These are phyloP conservation scores for Telfairia occidentalis DNA, from an alignment of 331 rosid species.

Conservation along the genomic window DNA sequence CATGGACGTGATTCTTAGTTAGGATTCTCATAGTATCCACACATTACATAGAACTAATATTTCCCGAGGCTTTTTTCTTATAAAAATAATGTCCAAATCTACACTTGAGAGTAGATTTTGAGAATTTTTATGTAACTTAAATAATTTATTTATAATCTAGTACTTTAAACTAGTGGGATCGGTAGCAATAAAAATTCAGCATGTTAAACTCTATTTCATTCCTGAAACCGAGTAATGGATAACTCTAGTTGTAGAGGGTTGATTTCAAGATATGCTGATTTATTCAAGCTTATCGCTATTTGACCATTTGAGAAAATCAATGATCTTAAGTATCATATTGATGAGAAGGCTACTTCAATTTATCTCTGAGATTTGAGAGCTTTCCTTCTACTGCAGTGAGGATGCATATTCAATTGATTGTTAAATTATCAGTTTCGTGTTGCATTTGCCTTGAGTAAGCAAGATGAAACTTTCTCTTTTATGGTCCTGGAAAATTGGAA, in stretches of 20 bases:
- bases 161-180: neutral
- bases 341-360: constrained; percentile 1
- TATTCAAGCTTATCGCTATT: neutral
- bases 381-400: neutral
- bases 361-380: neutral
- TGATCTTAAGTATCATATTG: neutral
- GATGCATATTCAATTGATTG: neutral
- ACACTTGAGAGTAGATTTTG: neutral
- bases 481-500: neutral
- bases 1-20: neutral
- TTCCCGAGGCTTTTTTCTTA: neutral
- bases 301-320: neutral
- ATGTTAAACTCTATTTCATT: neutral
- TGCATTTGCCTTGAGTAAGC: neutral
- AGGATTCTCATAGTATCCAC: neutral
- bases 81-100: neutral
- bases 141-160: neutral
- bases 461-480: neutral
- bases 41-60: neutral
- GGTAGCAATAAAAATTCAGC: neutral
- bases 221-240: neutral
- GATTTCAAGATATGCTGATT: neutral
- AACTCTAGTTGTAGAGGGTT: neutral
- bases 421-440: neutral
- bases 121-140: neutral